phyloP scores from a whole-genome alignment of 306 rosid species.

The Urtica urens region DNA sequence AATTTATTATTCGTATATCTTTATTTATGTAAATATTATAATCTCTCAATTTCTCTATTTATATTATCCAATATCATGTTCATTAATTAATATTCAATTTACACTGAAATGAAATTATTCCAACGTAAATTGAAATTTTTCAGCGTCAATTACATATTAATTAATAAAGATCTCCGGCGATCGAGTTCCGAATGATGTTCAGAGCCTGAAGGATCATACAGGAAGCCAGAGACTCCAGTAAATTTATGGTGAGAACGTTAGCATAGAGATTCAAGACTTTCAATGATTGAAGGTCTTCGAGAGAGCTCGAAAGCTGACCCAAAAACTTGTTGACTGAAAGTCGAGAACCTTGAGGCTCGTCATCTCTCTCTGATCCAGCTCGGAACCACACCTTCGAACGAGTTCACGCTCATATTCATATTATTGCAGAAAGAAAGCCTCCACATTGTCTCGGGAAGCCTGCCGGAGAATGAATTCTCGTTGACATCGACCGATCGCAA shows the following conservation, averaged over 20 bases:
- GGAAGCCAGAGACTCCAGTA: constrained; percentile 53
- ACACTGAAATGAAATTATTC: too few species aligned
- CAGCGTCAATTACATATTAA: too few species aligned
- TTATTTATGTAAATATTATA: too few species aligned
- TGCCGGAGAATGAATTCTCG: constrained; percentile 58
- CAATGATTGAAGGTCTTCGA: constrained; percentile 52
- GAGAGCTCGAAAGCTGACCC: constrained; percentile 52
- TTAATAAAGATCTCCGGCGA: constrained; percentile 67
- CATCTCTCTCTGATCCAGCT: constrained; percentile 77
- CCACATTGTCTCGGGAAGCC: constrained; percentile 55
- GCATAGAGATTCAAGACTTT: constrained; percentile 57
- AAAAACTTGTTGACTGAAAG: constrained; percentile 58
- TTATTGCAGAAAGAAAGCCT: constrained; percentile 46
- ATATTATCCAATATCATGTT: too few species aligned
- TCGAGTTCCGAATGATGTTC: constrained; percentile 58
- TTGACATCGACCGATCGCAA: constrained; percentile 78
- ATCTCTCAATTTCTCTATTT: too few species aligned
- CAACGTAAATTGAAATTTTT: too few species aligned
- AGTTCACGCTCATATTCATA: constrained; percentile 45
- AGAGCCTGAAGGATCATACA: constrained; percentile 46
- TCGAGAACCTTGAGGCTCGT: constrained; percentile 61
- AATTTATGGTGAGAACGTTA: constrained; percentile 55
- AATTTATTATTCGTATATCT: too few species aligned
- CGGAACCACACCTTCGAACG: constrained; percentile 63
- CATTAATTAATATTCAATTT: too few species aligned